Percentiles rank a stretch among this genome's conserved stretches.
phyloP scores from a whole-genome alignment of 768 basidiomycete species.

The Lyophyllum atratum region DNA sequence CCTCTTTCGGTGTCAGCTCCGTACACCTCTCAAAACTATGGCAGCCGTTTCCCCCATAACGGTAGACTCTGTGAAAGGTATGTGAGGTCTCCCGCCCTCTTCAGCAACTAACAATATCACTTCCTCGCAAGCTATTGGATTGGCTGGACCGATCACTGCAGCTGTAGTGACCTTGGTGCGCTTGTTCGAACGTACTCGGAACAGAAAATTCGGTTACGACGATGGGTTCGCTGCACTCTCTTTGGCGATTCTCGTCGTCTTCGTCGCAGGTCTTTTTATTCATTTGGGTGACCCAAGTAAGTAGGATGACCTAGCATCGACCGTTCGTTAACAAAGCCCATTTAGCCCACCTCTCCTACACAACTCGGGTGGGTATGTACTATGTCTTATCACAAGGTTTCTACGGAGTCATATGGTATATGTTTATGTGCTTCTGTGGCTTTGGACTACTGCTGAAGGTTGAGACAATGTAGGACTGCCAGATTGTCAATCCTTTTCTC shows the following conservation, averaged over 20 bases:
- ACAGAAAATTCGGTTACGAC: slow-evolving; percentile 21
- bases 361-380: slow-evolving; percentile 18
- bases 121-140: slow-evolving; percentile 1
- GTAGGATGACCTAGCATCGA: not conserved
- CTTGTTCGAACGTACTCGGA: slow-evolving; percentile 19
- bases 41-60: slow-evolving; percentile 2
- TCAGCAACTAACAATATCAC: too few relatives aligned
- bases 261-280: slow-evolving; percentile 22
- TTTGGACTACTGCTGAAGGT: not conserved
- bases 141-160: slow-evolving; percentile 14
- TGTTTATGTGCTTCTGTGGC: not conserved
- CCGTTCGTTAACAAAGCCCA: not conserved
- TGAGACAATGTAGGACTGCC: slow-evolving; percentile 25
- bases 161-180: slow-evolving; percentile 21
- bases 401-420: slow-evolving; percentile 25
- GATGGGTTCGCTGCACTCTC: slow-evolving; percentile 23
- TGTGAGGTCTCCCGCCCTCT: too few relatives aligned
- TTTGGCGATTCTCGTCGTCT: slow-evolving; percentile 18
- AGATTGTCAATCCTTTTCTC: slow-evolving; percentile 44
- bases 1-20: not conserved
- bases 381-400: slow-evolving; percentile 22
- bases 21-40: not conserved
- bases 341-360: slow-evolving; percentile 15
- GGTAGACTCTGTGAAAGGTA: slow-evolving; percentile 2
- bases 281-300: slow-evolving; percentile 24